Base-by-base conservation (phyloP, 2,329 filamentous ascomycete genomes). In the Coniochaeta sp. region DNA sequence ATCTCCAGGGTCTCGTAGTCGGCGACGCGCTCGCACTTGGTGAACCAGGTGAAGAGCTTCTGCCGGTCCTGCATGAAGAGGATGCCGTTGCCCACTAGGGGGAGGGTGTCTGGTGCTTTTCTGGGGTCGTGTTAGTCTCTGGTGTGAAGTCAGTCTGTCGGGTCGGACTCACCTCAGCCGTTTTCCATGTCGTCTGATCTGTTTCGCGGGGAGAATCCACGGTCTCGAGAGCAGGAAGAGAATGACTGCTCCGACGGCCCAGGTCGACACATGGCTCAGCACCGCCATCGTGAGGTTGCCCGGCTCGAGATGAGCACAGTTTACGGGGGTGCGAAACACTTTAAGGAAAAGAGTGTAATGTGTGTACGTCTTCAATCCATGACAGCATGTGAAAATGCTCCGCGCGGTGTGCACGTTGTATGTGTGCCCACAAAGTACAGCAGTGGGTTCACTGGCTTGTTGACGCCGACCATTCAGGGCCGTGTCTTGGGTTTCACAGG, bases 1-100 rank as follows among this genome's bases (percentile, higher is more conserved):
- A 89, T 82, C 65, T 84, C 79, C 56, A 86, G 81, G 0, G 86
- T 88, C 69, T 86, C 83, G 59, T 80, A 75, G 38, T 83, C 83
- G 63, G 84, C 83, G 33, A 72, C 72, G 14, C 74, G 76, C 68
- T 87, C 82, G 65, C 83, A 85, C 64, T 76, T 77, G 56, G 81
- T 77, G 67, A 88, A 88, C 85, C 85, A 88, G 8, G 78, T 72
- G 63, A 88, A 85, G 6, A 88, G 77, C 59, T 78, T 80, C 66
- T 87, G 81, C 3, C 85, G 79, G 1, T 81, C 76, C 65, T 81
- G 83, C 1, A 88, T 73, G 66, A 88, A 88, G 8, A 81, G 70
- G 54, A 88, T 76, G 6, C 85, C 85, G 65, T 88, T 87, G 28
- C 85, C 85, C 5, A 80, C 74, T 1, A 88, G 61, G 0, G 84